These are phyloP conservation scores for Crucibulum laeve DNA, from an alignment of 768 basidiomycete genomes.

Conservation along the genomic window DNA sequence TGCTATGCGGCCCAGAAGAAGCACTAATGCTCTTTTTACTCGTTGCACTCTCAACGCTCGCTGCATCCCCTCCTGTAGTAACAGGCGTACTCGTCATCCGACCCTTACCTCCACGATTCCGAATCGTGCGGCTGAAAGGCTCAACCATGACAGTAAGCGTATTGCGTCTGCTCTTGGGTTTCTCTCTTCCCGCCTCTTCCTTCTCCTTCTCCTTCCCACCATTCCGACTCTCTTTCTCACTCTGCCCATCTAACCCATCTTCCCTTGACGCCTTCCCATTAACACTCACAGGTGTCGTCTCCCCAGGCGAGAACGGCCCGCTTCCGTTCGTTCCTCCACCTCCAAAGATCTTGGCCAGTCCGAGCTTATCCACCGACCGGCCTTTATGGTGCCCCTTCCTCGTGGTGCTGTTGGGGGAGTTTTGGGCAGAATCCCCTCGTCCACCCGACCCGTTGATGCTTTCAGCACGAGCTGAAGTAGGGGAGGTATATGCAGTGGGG, in stretches of 20 bases:
- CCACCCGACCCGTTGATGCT: too few species aligned
- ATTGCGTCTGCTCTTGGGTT: too few species aligned
- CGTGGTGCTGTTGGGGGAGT: slow-evolving; percentile 13
- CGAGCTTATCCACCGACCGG: slow-evolving; percentile 69
- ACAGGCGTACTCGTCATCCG: slow-evolving; percentile 16
- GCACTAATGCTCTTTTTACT: background rate
- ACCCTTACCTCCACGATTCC: slow-evolving; percentile 12
- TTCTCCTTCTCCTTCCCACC: too few species aligned
- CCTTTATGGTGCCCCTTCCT: slow-evolving; percentile 59
- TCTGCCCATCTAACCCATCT: too few species aligned
- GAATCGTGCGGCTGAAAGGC: too few species aligned
- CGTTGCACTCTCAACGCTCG: slow-evolving; percentile 11
- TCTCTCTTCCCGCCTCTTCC: too few species aligned
- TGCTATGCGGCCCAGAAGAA: slow-evolving; percentile 10
- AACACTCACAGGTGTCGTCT: background rate
- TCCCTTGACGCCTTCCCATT: too few species aligned
- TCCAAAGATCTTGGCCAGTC: slow-evolving; percentile 72
- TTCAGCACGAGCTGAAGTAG: too few species aligned
- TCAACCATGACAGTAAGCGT: too few species aligned
- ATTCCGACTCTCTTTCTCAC: too few species aligned
- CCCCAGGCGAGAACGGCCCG: background rate
- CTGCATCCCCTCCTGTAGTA: slow-evolving; percentile 28
- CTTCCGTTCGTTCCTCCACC: slow-evolving; percentile 21
- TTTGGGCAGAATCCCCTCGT: too few species aligned
- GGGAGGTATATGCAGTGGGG: slow-evolving; percentile 19